Conservation (phyloP, 116 monocot species). For the Posidonia oceanica region DNA sequence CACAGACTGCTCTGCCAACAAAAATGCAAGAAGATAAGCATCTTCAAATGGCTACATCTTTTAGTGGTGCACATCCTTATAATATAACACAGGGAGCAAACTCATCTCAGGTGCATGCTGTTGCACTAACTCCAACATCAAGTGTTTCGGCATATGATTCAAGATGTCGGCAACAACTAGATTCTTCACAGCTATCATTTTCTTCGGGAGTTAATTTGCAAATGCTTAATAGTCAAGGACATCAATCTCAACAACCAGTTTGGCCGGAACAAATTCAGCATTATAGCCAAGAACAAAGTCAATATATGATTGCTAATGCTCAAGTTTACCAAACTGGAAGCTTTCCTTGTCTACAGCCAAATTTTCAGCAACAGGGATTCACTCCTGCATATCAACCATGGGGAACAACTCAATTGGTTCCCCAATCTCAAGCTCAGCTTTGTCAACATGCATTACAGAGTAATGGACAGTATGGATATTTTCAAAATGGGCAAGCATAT, state of each 20-base stretch:
- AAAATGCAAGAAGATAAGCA: background rate
- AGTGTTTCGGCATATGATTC: background rate
- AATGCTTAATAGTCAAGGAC: constrained; percentile 3
- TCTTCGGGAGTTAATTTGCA: constrained; percentile 1
- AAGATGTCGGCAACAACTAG: background rate
- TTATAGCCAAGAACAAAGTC: constrained; percentile 23
- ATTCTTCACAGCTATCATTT: constrained; percentile 13
- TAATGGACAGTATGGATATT: constrained; percentile 28
- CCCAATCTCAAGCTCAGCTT: constrained; percentile 18
- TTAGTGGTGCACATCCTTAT: background rate
- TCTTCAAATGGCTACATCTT: background rate
- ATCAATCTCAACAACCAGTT: constrained; percentile 13
- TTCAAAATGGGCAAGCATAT: constrained; percentile 35
- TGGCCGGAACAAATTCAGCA: constrained; percentile 18
- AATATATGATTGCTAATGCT: constrained; percentile 25
- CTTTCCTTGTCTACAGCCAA: constrained; percentile 20
- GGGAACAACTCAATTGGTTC: constrained; percentile 9
- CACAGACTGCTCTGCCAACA: background rate
- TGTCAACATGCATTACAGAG: constrained; percentile 24
- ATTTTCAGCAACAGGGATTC: constrained; percentile 21
- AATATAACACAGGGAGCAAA: constrained; percentile 1
- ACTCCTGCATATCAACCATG: constrained; percentile 19
- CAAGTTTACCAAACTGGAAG: constrained; percentile 28
- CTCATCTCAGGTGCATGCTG: background rate
- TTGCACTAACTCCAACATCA: no score